These are phyloP conservation scores for Stagonosporopsis chrysanthemi DNA, from an alignment of 2,329 filamentous ascomycete genomes.

Conservation along the genomic window DNA sequence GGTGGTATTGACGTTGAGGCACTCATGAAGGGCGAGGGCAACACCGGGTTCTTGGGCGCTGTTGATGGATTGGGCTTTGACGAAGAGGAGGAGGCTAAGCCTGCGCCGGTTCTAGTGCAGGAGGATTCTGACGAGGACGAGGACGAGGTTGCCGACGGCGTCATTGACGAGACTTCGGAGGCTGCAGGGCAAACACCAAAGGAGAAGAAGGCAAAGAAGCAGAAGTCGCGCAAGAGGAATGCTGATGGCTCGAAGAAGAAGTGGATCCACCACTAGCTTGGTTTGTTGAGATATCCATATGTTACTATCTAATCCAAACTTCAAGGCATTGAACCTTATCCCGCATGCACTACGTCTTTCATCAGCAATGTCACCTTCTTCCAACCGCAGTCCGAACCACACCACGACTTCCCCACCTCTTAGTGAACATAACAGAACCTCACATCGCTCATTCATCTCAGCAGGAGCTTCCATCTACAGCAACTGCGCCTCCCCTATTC, in stretches of 20 bases:
- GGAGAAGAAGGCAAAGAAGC: slow-evolving; percentile 2
- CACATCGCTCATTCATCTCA: too few species aligned
- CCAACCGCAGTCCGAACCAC: too few species aligned
- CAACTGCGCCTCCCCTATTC: too few species aligned
- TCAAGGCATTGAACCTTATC: too few species aligned
- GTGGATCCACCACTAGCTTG: slow-evolving; percentile 16
- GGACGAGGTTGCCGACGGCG: slow-evolving; percentile 18
- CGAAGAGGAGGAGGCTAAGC: slow-evolving; percentile 25
- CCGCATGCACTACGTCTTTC: too few species aligned
- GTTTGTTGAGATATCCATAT: not conserved
- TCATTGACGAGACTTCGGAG: not conserved
- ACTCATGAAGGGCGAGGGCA: slow-evolving; percentile 66
- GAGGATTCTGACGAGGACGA: slow-evolving; percentile 29
- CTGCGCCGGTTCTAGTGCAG: slow-evolving; percentile 26
- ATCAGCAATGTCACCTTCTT: too few species aligned
- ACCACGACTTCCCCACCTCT: too few species aligned
- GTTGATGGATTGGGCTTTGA: slow-evolving; percentile 57
- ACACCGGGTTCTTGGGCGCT: slow-evolving; percentile 71
- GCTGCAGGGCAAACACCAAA: not conserved
- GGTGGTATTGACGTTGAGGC: slow-evolving; percentile 82
- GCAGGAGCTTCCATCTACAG: too few species aligned
- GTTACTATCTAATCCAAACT: not conserved
- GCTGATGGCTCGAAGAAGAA: slow-evolving; percentile 18
- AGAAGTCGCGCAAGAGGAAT: slow-evolving; percentile 13
- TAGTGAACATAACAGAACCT: too few species aligned